These are phyloP conservation scores for Arbutus unedo DNA, from an alignment of 148 eudicot genomes.

Conservation along the genomic window DNA sequence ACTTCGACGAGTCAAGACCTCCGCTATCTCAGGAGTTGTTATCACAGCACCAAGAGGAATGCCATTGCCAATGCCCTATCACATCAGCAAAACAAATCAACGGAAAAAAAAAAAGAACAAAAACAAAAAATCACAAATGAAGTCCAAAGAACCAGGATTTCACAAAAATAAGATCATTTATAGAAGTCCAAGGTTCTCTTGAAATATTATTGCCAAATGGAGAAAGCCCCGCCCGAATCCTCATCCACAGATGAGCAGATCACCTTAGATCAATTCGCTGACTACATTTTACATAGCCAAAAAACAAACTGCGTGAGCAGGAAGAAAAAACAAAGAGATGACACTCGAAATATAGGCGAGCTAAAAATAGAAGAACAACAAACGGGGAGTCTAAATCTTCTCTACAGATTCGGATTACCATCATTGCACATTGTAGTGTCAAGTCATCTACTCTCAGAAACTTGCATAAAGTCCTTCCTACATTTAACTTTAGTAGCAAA, in stretches of 20 bases:
- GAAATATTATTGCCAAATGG: background rate
- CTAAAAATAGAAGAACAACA: background rate
- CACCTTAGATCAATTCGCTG: background rate
- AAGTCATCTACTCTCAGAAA: background rate
- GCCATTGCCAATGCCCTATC: conserved; percentile 95
- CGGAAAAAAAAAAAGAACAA: background rate
- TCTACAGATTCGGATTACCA: background rate
- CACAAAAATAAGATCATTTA: no score
- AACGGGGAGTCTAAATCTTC: background rate
- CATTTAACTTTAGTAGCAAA: background rate
- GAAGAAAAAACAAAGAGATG: background rate
- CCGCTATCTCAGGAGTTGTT: conserved; percentile 92
- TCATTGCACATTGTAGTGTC: background rate
- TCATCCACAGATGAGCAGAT: background rate
- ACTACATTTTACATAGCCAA: background rate
- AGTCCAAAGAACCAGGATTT: background rate
- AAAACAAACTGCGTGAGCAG: background rate
- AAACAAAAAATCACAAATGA: background rate
- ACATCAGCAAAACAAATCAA: conserved; percentile 8
- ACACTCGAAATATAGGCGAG: background rate
- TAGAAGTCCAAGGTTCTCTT: no score
- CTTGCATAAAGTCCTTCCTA: background rate
- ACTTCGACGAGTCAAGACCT: conserved; percentile 69
- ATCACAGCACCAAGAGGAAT: conserved; percentile 97
- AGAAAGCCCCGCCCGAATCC: background rate